These are phyloP conservation scores for Ophiocordyceps camponoti-rufipedis DNA, from an alignment of 2,329 filamentous ascomycete species.

Conservation along the genomic window DNA sequence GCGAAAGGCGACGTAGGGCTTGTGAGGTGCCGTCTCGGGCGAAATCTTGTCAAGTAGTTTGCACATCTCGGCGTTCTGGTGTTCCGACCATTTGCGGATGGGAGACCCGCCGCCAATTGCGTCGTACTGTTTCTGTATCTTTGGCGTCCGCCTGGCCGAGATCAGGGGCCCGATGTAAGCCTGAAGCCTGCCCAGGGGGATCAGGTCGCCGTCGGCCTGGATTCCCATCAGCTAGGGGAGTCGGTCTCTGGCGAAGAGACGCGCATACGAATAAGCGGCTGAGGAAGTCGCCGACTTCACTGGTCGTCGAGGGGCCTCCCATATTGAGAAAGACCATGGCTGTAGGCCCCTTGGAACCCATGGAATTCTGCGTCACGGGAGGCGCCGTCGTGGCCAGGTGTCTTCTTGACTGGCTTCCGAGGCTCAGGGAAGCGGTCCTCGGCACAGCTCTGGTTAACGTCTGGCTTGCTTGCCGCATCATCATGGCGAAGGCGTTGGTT, in stretches of 20 bases:
- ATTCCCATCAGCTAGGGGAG: not conserved
- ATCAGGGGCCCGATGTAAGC: constrained; percentile 81
- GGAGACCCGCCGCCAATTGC: constrained; percentile 95
- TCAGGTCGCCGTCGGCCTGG: constrained; percentile 80
- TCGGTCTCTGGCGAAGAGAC: constrained; percentile 12
- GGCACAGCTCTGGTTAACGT: constrained; percentile 11
- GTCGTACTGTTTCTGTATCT: constrained; percentile 90
- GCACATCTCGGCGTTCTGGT: constrained; percentile 90
- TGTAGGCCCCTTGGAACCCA: constrained; percentile 60
- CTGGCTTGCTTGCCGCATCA: constrained; percentile 14
- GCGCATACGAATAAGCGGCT: constrained; percentile 66
- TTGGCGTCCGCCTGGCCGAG: constrained; percentile 72
- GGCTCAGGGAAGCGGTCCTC: constrained; percentile 8
- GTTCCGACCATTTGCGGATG: constrained; percentile 94
- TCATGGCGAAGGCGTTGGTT: constrained; percentile 3
- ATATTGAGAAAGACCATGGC: constrained; percentile 99
- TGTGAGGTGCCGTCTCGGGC: constrained; percentile 87
- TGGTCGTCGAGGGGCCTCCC: constrained; percentile 79
- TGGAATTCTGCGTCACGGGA: constrained; percentile 63
- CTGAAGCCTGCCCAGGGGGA: constrained; percentile 85
- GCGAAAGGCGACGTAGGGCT: constrained; percentile 92
- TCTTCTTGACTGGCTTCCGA: constrained; percentile 12
- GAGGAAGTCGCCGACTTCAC: constrained; percentile 78
- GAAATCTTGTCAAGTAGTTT: constrained; percentile 84
- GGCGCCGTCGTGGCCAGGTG: constrained; percentile 31